Base-by-base conservation (phyloP, 1,284 basidiomycete genomes). In the Wallemia hederae region DNA sequence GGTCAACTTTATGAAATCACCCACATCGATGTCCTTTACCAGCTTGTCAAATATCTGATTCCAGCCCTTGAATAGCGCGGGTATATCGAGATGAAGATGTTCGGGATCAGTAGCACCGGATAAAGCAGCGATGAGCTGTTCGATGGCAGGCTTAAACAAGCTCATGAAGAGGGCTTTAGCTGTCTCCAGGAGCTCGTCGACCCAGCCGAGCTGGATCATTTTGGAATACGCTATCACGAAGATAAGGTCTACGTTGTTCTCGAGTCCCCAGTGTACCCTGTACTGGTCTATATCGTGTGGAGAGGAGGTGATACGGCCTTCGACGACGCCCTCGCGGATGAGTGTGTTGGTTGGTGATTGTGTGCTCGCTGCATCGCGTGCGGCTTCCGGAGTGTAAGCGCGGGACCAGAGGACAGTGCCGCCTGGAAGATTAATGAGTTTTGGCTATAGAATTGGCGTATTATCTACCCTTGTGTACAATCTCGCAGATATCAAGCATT, bases 151-250 rank as follows among this genome's bases (percentile, higher is more conserved):
- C 65, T 82, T 77, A 67, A 87, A 92, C 61, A 85, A 76, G 67
- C 86, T 81, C 64, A 92, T 74, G 68, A 94, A 94, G 27, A 91
- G 75, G 0, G 80, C 74, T 68, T 88, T 89, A 66, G 89, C 76
- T 2, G 84, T 79, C 25, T 74, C 73, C 19, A 94, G 76, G 3
- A 98, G 80, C 58, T 89, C 82, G 0, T 92, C 87, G 61, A 97
- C 83, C 69, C 98, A 98, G 9, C 87, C 82, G 25, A 99, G 77
- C 65, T 94, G 91, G 17, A 99, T 76, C 63, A 99, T 90, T 57
- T 92, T 85, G 68, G 97, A 92, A 73, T 96, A 96, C 59, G 91
- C 88, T 60, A 92, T 87, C 86, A 92, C 90, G 67, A 96, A 94
- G 59, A 96, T 90, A 65, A 96, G 78, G 64, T 90, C 89, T 39